Base-by-base conservation (phyloP, 306 rosid genomes). In the Vachellia collinsii region DNA sequence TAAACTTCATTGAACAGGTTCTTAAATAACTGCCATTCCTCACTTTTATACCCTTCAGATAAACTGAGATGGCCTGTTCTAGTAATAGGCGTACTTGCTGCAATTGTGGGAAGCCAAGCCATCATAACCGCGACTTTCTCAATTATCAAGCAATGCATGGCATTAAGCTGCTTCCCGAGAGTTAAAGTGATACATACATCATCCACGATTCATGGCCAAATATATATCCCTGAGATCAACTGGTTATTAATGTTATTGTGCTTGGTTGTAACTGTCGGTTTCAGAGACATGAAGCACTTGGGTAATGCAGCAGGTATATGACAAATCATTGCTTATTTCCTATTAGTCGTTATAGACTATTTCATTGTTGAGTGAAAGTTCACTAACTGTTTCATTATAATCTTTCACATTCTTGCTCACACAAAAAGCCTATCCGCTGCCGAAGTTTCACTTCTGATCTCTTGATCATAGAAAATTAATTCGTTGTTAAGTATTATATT, bases 51-150 rank as follows among this genome's bases (percentile, higher is more conserved):
- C 79, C 41, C 80, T 87, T 51, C 93, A 95, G 99, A 87, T 74
- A 85, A 88, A 38, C 48, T 95, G 77, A 89, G 96, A 84, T 93
- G 96, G 97, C 99, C 99, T 41, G 90, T 95, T 81, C 93, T 95
- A 42, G 87, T 92, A n/a, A 86, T 95, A 82, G 99, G 97, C 62
- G 81, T 95, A 79, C 95, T 95, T 64, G 97, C 97, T 51, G 98
- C 99, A 3, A 93, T 95, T 44, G 99, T 95, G 46, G 99, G 96
- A 76, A 95, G 99, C 87, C 99, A 95, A 79, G 98, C 98, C 81
- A 92, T 95, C 81, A 95, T 95, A 74, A 91, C 98, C 0, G 99
- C 98, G 82, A 90, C 98, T 41, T 95, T 95, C 91, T 95, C 99
- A 0, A 90, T 92, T 77, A 95, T 95, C 84, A 95, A 92, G 76